These are phyloP conservation scores for Trapa incisa DNA, from an alignment of 345 rosid species.

Conservation along the genomic window DNA sequence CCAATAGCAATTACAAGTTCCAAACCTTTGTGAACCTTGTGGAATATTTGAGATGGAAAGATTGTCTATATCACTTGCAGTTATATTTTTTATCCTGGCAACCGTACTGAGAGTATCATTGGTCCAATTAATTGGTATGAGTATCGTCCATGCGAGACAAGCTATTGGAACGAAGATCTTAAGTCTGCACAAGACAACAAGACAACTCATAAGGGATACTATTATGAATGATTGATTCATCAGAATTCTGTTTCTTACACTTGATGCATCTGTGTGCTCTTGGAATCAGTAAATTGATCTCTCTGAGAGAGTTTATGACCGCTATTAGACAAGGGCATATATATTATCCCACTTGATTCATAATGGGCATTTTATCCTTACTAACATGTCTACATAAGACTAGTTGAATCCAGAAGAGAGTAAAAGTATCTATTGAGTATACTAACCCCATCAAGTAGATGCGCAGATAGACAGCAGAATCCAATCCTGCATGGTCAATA, in stretches of 20 bases:
- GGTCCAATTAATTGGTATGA: conserved; percentile 75
- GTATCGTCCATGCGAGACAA: conserved; percentile 55
- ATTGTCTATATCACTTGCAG: conserved; percentile 76
- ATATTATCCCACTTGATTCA: no score
- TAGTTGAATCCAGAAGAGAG: background rate
- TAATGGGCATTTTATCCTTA: background rate
- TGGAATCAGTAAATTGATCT: background rate
- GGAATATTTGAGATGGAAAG: conserved; percentile 84
- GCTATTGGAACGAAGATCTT: conserved; percentile 83
- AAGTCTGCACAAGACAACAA: conserved; percentile 30
- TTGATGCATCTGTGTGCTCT: background rate
- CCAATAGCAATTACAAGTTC: background rate
- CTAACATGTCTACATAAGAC: background rate
- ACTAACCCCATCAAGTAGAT: conserved; percentile 79
- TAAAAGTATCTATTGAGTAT: background rate
- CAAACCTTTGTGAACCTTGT: conserved; percentile 46
- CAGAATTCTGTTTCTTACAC: background rate
- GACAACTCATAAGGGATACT: background rate
- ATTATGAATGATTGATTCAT: background rate
- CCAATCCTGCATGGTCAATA: conserved; percentile 94
- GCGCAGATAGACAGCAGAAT: conserved; percentile 83
- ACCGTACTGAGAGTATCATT: conserved; percentile 31
- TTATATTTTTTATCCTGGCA: conserved; percentile 31
- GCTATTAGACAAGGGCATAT: no score
- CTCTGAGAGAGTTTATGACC: background rate